Conservation (phyloP, 2,329 filamentous ascomycete genomes). For the Epicoccum sorghinum region DNA sequence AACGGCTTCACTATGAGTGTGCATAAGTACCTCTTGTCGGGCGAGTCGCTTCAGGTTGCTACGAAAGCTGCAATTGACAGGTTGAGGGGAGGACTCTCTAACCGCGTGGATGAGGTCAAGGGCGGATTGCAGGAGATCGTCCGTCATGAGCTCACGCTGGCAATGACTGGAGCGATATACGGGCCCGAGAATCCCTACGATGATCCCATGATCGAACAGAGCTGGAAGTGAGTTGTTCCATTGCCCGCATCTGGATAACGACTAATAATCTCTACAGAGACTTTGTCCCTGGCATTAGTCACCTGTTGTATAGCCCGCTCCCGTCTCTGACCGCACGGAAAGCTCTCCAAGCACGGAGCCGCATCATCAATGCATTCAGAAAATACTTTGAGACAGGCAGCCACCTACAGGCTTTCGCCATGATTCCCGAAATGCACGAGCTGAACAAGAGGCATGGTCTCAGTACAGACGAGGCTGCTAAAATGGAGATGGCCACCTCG, state of each 20-base stretch:
- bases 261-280: slow-evolving; percentile 12
- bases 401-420: slow-evolving; percentile 47
- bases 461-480: slow-evolving; percentile 46
- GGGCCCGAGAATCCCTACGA: slow-evolving; percentile 52
- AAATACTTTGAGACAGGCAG: slow-evolving; percentile 51
- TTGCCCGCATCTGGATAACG: neutral
- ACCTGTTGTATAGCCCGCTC: slow-evolving; percentile 28
- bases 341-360: slow-evolving; percentile 39
- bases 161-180: slow-evolving; percentile 51
- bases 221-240: slow-evolving; percentile 44
- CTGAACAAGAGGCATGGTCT: slow-evolving; percentile 41
- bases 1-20: slow-evolving; percentile 48
- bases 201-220: slow-evolving; percentile 42
- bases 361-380: slow-evolving; percentile 45
- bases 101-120: slow-evolving; percentile 8
- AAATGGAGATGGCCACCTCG: slow-evolving; percentile 50
- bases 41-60: slow-evolving; percentile 44
- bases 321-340: slow-evolving; percentile 41
- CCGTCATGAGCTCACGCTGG: slow-evolving; percentile 42
- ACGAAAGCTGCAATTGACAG: slow-evolving; percentile 45
- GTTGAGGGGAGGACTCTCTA: slow-evolving; percentile 32
- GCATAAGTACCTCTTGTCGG: slow-evolving; percentile 43
- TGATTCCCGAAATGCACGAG: slow-evolving; percentile 48
- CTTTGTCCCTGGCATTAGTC: slow-evolving; percentile 33
- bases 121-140: slow-evolving; percentile 29